Evolutionary conservation across 371 early-diverging fungal genomes (phyloP).

Genomic region (Syncephalastrum monosporum): DNA sequence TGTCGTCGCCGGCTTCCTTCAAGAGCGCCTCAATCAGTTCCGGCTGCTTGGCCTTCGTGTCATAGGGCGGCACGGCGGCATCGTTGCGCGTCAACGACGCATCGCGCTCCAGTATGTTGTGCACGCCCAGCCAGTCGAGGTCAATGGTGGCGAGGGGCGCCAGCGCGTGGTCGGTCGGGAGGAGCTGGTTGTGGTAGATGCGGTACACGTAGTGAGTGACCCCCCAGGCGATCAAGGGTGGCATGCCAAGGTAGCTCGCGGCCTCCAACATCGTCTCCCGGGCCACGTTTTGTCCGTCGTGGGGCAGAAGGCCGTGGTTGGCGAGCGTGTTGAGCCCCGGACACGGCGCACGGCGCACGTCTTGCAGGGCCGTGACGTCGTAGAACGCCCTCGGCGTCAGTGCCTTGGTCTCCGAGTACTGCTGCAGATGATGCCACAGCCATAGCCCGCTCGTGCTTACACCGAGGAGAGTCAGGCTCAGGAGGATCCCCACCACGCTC

Average conservation of each 20-base stretch:
- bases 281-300: slow-evolving; percentile 33
- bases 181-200: slow-evolving; percentile 14
- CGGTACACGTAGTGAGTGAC: slow-evolving; percentile 13
- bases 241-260: slow-evolving; percentile 13
- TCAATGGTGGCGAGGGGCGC: slow-evolving; percentile 9
- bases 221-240: slow-evolving; percentile 13
- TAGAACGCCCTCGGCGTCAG: no score
- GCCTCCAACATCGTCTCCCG: slow-evolving; percentile 24
- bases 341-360: slow-evolving; percentile 32
- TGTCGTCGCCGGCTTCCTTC: slow-evolving; percentile 14
- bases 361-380: neutral
- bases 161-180: slow-evolving; percentile 14
- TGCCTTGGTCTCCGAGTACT: no score
- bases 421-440: no score
- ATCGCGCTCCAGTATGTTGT: slow-evolving; percentile 38
- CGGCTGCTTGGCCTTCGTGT: slow-evolving; percentile 6
- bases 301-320: slow-evolving; percentile 38
- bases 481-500: no score
- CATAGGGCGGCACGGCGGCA: slow-evolving; percentile 9
- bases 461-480: no score
- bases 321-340: slow-evolving; percentile 40
- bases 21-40: slow-evolving; percentile 16
- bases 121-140: slow-evolving; percentile 23
- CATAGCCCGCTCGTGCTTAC: no score
- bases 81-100: slow-evolving; percentile 36